Percentiles rank a stretch among this genome's conserved stretches.
Evolutionary conservation across 2,329 filamentous ascomycete genomes (phyloP).

Genomic region (Pestalotiopsis sp.): DNA sequence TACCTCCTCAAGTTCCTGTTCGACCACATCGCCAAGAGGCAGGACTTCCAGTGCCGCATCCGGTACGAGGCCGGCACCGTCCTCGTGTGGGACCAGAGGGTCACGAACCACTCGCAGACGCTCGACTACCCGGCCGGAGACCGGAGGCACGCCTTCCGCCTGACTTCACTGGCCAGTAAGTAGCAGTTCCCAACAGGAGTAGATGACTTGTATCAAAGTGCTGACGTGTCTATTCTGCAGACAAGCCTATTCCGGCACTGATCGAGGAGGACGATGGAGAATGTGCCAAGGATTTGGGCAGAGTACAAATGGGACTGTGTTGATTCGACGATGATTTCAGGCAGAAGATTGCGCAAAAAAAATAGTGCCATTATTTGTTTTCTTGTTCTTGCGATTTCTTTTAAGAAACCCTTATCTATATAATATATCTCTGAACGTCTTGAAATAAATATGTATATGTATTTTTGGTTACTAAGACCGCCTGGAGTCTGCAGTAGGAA

Average conservation of each 20-base stretch:
- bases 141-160: conserved; percentile 11
- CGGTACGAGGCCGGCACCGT: background rate
- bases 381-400: too few relatives aligned
- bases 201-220: background rate
- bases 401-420: too few relatives aligned
- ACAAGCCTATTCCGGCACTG: conserved; percentile 14
- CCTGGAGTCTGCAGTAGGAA: too few relatives aligned
- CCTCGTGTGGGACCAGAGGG: background rate
- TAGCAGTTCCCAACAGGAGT: background rate
- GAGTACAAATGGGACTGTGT: conserved; percentile 19
- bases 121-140: conserved; percentile 3
- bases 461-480: too few relatives aligned
- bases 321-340: conserved; percentile 1
- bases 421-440: too few relatives aligned
- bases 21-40: conserved; percentile 58
- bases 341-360: too few relatives aligned
- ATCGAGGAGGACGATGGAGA: conserved; percentile 23
- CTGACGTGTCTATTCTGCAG: background rate
- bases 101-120: background rate
- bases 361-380: too few relatives aligned
- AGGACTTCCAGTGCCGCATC: conserved; percentile 5
- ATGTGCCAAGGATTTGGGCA: conserved; percentile 18
- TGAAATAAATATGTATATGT: too few relatives aligned
- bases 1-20: conserved; percentile 67
- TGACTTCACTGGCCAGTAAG: conserved; percentile 15